A percentile compares a stretch with the other conserved stretches of the same genome.
These are phyloP conservation scores for Durio zibethinus DNA, from an alignment of 345 rosid genomes.

Conservation along the genomic window DNA sequence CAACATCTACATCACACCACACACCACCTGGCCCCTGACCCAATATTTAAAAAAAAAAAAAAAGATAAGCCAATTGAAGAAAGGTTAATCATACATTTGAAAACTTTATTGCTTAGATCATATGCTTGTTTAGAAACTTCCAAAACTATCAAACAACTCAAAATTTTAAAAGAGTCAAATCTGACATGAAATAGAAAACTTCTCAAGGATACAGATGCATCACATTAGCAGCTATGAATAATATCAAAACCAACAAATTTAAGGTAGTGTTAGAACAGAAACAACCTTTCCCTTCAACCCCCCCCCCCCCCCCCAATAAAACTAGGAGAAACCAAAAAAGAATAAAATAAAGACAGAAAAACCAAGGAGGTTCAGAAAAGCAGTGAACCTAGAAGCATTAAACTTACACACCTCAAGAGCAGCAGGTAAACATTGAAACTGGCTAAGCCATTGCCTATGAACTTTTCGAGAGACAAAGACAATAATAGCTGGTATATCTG, in stretches of 20 bases:
- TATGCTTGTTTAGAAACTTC: not conserved
- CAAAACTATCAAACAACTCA: not conserved
- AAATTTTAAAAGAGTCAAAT: not conserved
- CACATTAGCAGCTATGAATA: not conserved
- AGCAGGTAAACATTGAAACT: slow-evolving; percentile 69
- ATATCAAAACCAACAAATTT: not conserved
- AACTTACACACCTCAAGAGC: slow-evolving; percentile 52
- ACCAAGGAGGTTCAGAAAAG: not conserved
- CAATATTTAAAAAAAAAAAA: not conserved
- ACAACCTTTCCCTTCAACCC: not conserved
- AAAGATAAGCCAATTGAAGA: not conserved
- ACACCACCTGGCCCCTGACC: slow-evolving; percentile 83
- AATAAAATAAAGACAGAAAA: not conserved
- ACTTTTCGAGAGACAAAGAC: slow-evolving; percentile 84
- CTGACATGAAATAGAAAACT: not conserved
- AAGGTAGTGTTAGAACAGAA: not conserved
- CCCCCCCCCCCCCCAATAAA: not conserved
- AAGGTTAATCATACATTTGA: not conserved
- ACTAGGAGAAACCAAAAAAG: not conserved
- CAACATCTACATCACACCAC: slow-evolving; percentile 90
- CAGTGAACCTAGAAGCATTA: slow-evolving; percentile 1
- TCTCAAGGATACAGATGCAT: not conserved
- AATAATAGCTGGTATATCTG: slow-evolving; percentile 74
- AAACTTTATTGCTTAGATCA: not conserved
- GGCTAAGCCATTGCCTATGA: slow-evolving; percentile 79